phyloP scores from a whole-genome alignment of 2,329 filamentous ascomycete genomes.

The Biscogniauxia sp. region DNA sequence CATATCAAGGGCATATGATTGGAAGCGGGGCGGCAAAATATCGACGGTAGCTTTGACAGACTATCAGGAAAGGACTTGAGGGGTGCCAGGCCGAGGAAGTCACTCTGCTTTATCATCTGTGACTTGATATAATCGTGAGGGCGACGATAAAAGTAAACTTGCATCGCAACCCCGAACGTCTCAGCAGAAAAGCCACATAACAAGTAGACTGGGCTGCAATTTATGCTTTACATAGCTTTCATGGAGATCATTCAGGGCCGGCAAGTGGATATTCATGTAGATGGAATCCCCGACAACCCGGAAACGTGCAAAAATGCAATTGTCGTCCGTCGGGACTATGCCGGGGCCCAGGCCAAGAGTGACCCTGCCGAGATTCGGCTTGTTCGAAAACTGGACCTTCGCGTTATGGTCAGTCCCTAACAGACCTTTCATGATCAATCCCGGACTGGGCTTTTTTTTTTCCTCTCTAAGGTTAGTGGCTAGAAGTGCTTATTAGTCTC shows the following conservation, averaged over 20 bases:
- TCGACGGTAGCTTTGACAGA: neutral
- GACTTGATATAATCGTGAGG: too few relatives aligned
- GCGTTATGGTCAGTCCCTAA: slow-evolving; percentile 43
- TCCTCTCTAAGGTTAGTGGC: neutral
- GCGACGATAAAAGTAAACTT: too few relatives aligned
- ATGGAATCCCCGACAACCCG: neutral
- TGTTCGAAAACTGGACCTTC: slow-evolving; percentile 40
- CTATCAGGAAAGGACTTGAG: too few relatives aligned
- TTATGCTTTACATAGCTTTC: neutral
- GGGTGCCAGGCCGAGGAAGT: too few relatives aligned
- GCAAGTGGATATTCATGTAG: neutral
- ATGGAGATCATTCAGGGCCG: neutral
- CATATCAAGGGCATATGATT: neutral
- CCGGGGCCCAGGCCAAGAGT: slow-evolving; percentile 37
- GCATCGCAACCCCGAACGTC: too few relatives aligned
- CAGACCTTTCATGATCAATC: neutral
- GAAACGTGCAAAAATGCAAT: neutral
- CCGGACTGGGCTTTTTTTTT: neutral
- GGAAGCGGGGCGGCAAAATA: neutral
- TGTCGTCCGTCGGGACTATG: slow-evolving; percentile 33
- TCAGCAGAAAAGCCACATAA: too few relatives aligned
- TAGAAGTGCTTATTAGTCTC: neutral
- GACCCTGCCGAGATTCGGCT: slow-evolving; percentile 40
- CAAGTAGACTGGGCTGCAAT: neutral
- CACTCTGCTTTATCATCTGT: too few relatives aligned